Base-by-base conservation (phyloP, 2,329 filamentous ascomycete genomes). In the Hymenoscyphus fructigenus region DNA sequence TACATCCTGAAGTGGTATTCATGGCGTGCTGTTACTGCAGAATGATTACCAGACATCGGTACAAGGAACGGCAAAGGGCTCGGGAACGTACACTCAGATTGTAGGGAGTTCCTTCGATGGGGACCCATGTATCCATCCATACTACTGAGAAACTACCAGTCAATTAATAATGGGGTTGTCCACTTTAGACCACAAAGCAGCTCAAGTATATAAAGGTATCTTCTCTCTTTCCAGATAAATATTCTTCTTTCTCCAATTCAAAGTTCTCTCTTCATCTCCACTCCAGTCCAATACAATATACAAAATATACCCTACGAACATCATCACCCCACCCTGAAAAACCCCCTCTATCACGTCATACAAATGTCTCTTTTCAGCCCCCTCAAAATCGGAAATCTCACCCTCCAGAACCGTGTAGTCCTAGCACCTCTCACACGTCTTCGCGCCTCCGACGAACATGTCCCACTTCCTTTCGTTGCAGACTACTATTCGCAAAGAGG, bases 361-460 rank as follows among this genome's bases (percentile, higher is more conserved):
- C 34, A 34, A 34, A 32, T 57, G 55, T 57, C 55, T 57, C 79
- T 83, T n/a, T 83, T 83, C 72, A 72, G 75, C 36, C 80, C 80
- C 1, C 66, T 83, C 57, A 77, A 75, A 63, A 68, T 83, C 1
- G 81, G 82, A 66, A 75, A 75, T 17, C 61, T 75, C n/a, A 66
- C 75, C 44, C 72, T 82, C 53, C 71, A 79, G 63, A 78, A 82
- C 68, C 77, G 81, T 3, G 70, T 88, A 41, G 81, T 79, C 47
- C 81, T 88, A 78, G 82, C 85, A 0, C 85, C 86, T 1, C 75
- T 88, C 63, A 87, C 85, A 17, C 81, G 84, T 23, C 80, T 79
- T 72, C 83, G 84, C 60, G 78, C 78, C 60, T 77, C 79, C 63
- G 76, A 83, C 62, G 68, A 77, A 50, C 81, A 85, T 68, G 79